Conservation (phyloP, 495 filamentous ascomycete species). For the Hypomontagnella monticulosa region DNA sequence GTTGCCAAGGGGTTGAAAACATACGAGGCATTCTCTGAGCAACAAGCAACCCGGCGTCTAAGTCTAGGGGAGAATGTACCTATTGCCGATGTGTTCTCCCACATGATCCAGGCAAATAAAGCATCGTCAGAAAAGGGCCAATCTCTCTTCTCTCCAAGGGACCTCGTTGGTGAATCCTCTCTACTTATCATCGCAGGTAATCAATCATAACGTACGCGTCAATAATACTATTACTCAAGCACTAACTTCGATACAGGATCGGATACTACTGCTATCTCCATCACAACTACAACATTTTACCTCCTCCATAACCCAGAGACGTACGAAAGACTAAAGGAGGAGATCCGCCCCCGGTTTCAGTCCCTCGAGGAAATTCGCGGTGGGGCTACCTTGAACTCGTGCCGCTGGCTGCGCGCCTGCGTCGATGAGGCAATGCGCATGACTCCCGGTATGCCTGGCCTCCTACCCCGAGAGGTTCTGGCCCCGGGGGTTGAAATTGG, state of each 20-base stretch:
- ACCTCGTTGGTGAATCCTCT: no score
- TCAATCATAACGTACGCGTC: no score
- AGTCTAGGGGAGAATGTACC: no score
- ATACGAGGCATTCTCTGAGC: no score
- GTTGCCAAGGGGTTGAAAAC: no score
- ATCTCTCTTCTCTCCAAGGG: no score
- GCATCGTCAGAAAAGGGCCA: no score
- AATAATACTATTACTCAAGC: no score
- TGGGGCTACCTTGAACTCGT: slow-evolving; percentile 34
- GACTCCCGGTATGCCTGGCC: slow-evolving; percentile 63
- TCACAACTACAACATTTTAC: slow-evolving; percentile 63
- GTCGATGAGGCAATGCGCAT: slow-evolving; percentile 72
- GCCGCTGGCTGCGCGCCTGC: slow-evolving; percentile 67
- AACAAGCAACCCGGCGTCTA: no score
- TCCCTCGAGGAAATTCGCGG: slow-evolving; percentile 57
- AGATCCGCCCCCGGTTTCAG: slow-evolving; percentile 58
- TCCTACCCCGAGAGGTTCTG: slow-evolving; percentile 67
- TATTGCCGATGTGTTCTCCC: no score
- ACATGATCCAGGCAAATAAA: no score
- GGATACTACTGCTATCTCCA: slow-evolving; percentile 56
- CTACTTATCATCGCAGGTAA: slow-evolving; percentile 17
- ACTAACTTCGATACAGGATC: slow-evolving; percentile 37
- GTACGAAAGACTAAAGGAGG: slow-evolving; percentile 52
- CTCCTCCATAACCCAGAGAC: slow-evolving; percentile 53
- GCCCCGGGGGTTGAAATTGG: slow-evolving; percentile 60